phyloP scores from a whole-genome alignment of 129 eudicot species.

The Rutidosis leptorrhynchoides region DNA sequence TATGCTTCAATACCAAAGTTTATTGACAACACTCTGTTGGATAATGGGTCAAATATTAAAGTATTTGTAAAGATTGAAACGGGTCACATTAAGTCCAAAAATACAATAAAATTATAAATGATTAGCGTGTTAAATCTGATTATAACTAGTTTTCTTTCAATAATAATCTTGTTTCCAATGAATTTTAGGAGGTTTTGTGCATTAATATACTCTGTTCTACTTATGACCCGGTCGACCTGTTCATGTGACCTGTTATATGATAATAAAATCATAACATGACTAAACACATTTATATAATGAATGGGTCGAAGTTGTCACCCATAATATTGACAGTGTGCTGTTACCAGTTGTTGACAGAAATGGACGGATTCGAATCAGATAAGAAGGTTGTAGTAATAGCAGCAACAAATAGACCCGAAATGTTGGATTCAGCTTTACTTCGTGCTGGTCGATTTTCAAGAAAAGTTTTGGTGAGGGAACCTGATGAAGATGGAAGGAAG shows the following conservation, averaged over 20 bases:
- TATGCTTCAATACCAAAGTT: neutral
- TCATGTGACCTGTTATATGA: neutral
- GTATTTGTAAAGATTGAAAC: neutral
- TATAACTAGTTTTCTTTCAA: neutral
- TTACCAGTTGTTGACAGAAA: slow-evolving; percentile 49
- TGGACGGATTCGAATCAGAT: slow-evolving; percentile 56
- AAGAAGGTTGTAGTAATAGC: slow-evolving; percentile 48
- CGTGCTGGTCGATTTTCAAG: slow-evolving; percentile 56
- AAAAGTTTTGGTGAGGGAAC: slow-evolving; percentile 46
- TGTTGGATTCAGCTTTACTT: slow-evolving; percentile 46
- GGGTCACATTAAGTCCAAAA: neutral
- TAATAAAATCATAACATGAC: neutral
- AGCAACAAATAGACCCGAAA: slow-evolving; percentile 56
- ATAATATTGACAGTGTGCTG: neutral
- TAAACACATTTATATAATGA: neutral
- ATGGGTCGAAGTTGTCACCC: neutral
- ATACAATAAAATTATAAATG: neutral
- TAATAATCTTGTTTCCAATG: neutral
- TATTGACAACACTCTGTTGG: neutral
- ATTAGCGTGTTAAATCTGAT: neutral
- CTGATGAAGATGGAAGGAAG: slow-evolving; percentile 52
- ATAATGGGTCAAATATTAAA: neutral
- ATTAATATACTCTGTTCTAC: neutral
- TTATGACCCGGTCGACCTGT: neutral
- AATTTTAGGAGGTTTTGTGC: neutral